A percentile compares a stretch with the other conserved stretches of the same genome.
Evolutionary conservation across 1,284 basidiomycete genomes (phyloP).

Genomic region (Blastosporella zonata): DNA sequence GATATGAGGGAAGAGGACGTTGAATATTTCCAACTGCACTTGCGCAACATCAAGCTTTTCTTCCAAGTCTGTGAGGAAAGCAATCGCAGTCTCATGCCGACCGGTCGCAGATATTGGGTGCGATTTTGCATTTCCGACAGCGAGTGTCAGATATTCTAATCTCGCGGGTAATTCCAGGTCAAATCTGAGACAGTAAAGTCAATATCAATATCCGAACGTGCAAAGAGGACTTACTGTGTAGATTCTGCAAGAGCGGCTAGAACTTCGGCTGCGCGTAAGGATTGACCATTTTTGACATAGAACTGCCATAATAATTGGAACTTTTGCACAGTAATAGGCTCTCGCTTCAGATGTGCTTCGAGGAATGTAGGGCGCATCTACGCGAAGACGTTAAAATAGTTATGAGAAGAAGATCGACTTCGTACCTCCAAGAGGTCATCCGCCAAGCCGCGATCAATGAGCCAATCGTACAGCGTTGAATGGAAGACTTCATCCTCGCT

Average conservation of each 20-base stretch:
- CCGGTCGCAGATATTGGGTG: slow-evolving; percentile 77
- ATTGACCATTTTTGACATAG: slow-evolving; percentile 89
- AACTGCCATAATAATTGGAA: slow-evolving; percentile 95
- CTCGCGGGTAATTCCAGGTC: slow-evolving; percentile 69
- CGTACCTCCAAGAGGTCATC: slow-evolving; percentile 88
- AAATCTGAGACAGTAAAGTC: slow-evolving; percentile 43
- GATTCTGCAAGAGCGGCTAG: slow-evolving; percentile 86
- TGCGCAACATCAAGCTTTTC: slow-evolving; percentile 97
- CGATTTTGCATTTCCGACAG: slow-evolving; percentile 94
- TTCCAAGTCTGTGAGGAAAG: slow-evolving; percentile 90
- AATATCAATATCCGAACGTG: not conserved
- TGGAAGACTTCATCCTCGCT: slow-evolving; percentile 94
- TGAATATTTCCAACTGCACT: slow-evolving; percentile 89
- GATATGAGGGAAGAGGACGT: slow-evolving; percentile 59
- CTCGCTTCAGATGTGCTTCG: slow-evolving; percentile 82
- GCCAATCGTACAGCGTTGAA: slow-evolving; percentile 92
- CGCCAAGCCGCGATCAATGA: slow-evolving; percentile 75
- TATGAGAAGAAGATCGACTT: not conserved
- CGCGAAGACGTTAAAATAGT: slow-evolving; percentile 3
- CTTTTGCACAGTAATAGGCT: slow-evolving; percentile 79
- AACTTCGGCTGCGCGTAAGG: slow-evolving; percentile 83
- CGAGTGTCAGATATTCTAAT: slow-evolving; percentile 88
- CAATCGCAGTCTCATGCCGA: slow-evolving; percentile 80
- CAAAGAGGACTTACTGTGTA: slow-evolving; percentile 56
- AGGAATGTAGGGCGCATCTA: slow-evolving; percentile 83